phyloP scores from a whole-genome alignment of 2,329 filamentous ascomycete genomes.

The Pyrenophora tritici-repentis region DNA sequence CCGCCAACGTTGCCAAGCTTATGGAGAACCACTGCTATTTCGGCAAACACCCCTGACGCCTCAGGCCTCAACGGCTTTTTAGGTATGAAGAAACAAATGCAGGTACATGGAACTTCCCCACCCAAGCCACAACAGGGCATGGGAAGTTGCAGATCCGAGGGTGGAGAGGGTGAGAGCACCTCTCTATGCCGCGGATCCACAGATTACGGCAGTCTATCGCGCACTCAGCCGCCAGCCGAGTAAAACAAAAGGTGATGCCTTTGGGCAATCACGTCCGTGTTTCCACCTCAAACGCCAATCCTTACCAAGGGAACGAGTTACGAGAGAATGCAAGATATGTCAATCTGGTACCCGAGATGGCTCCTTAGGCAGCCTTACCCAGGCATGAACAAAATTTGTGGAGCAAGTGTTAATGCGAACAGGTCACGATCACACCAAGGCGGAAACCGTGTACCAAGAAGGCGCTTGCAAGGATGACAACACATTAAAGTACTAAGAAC shows the following conservation, averaged over 20 bases:
- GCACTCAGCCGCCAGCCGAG: slow-evolving; percentile 29
- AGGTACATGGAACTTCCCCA: slow-evolving; percentile 23
- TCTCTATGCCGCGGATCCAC: slow-evolving; percentile 10
- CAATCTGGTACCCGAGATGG: slow-evolving; percentile 1
- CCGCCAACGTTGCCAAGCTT: slow-evolving; percentile 29
- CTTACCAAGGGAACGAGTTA: background rate
- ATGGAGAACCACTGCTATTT: slow-evolving; percentile 29
- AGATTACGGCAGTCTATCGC: slow-evolving; percentile 25
- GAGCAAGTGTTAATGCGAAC: slow-evolving; percentile 15
- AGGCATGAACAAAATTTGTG: slow-evolving; percentile 22
- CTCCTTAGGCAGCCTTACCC: slow-evolving; percentile 1
- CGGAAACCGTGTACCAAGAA: slow-evolving; percentile 13
- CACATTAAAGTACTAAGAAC: slow-evolving; percentile 41
- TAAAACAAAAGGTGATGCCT: slow-evolving; percentile 29
- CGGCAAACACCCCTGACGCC: slow-evolving; percentile 20
- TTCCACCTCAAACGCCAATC: slow-evolving; percentile 12
- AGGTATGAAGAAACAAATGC: slow-evolving; percentile 21
- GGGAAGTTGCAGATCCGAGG: slow-evolving; percentile 31
- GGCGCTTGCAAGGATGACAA: slow-evolving; percentile 20
- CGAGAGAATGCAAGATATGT: slow-evolving; percentile 4
- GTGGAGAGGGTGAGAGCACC: slow-evolving; percentile 15
- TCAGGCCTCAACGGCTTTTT: slow-evolving; percentile 20
- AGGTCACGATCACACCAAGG: slow-evolving; percentile 25
- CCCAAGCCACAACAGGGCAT: slow-evolving; percentile 13
- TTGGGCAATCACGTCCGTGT: slow-evolving; percentile 5